Percentiles rank a stretch among this genome's conserved stretches.
phyloP scores from a whole-genome alignment of 306 rosid genomes.

The Lotus japonicus region DNA sequence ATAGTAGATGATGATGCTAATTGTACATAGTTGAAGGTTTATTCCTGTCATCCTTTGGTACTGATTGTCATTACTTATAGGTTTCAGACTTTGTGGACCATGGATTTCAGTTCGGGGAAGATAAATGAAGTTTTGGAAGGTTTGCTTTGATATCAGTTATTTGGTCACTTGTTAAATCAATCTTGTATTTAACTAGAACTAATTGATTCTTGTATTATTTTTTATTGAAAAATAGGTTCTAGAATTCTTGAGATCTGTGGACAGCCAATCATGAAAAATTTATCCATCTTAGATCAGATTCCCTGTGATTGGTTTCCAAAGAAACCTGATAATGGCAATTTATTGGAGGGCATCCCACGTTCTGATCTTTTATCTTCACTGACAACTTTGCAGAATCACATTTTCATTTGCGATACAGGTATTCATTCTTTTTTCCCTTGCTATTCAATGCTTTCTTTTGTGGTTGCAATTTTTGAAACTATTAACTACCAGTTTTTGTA shows the following conservation, averaged over 20 bases:
- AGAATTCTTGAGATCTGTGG: constrained; percentile 54
- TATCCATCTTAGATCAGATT: constrained; percentile 51
- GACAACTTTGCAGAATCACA: constrained; percentile 46
- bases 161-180: not conserved
- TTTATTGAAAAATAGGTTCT: constrained; percentile 38
- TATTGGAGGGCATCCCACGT: constrained; percentile 40
- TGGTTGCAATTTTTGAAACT: constrained; percentile 17
- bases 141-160: constrained; percentile 23
- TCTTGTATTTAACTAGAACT: constrained; percentile 3
- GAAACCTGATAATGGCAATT: constrained; percentile 28
- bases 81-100: constrained; percentile 62
- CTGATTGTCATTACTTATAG: constrained; percentile 31
- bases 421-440: constrained; percentile 16
- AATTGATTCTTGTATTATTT: constrained; percentile 12
- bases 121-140: constrained; percentile 56
- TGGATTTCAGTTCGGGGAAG: constrained; percentile 58
- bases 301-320: constrained; percentile 43
- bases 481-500: constrained; percentile 25
- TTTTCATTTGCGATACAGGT: constrained; percentile 72
- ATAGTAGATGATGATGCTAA: not conserved
- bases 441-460: not conserved
- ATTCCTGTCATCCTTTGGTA: not conserved
- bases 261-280: constrained; percentile 41
- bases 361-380: constrained; percentile 63
- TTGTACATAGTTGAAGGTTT: constrained; percentile 1